Percentiles rank a stretch among this genome's conserved stretches.
Evolutionary conservation across 2,329 filamentous ascomycete species (phyloP).

Genomic region (Gaeumannomyces tritici): DNA sequence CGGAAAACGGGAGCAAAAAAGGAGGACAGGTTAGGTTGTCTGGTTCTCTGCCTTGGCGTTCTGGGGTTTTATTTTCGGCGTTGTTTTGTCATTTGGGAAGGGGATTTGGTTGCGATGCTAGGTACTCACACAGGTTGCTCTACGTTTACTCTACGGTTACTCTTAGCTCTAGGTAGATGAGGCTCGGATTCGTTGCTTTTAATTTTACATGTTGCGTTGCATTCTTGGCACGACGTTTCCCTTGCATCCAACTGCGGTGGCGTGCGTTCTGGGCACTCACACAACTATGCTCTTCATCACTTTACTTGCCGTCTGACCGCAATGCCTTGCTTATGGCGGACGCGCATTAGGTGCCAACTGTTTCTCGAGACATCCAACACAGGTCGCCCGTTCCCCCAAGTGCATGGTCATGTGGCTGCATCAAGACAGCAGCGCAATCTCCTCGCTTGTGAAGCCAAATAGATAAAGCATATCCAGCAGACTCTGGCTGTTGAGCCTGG

Average conservation of each 20-base stretch:
- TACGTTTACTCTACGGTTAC: too few species aligned
- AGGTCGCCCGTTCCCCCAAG: too few species aligned
- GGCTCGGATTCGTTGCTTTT: background rate
- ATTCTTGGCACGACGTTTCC: background rate
- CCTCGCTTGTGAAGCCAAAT: slow-evolving; percentile 60
- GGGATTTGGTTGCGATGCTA: background rate
- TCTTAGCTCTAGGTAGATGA: background rate
- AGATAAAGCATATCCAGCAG: slow-evolving; percentile 65
- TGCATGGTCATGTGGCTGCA: slow-evolving; percentile 7
- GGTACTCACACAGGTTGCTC: background rate
- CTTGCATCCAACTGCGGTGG: background rate
- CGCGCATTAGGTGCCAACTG: background rate
- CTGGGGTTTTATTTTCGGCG: background rate
- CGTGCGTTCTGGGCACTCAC: too few species aligned
- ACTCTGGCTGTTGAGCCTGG: slow-evolving; percentile 60
- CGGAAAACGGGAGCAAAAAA: background rate
- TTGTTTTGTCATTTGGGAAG: background rate
- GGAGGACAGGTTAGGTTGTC: background rate
- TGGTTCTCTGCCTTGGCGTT: background rate
- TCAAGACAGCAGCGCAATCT: slow-evolving; percentile 39
- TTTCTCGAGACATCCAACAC: too few species aligned
- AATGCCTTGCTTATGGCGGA: background rate
- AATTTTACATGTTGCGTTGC: background rate
- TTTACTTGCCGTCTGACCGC: background rate
- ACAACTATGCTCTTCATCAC: background rate